phyloP scores from a whole-genome alignment of 1,139 yeast genomes.

The Kurtzmaniella quercitrusa region DNA sequence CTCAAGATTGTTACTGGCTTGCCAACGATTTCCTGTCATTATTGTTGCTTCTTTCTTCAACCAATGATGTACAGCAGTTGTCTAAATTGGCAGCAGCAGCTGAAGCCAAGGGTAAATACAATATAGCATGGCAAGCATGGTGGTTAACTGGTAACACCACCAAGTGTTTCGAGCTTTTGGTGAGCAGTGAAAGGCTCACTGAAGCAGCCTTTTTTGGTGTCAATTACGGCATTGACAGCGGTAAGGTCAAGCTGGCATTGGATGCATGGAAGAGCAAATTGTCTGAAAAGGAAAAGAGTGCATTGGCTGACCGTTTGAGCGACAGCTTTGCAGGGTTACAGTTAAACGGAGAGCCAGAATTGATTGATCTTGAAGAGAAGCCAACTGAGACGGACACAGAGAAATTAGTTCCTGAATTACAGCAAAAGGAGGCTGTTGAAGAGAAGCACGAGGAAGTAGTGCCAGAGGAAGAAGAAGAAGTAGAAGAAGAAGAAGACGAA shows the following conservation, averaged over 20 bases:
- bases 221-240: conserved; percentile 60
- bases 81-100: conserved; percentile 61
- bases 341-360: conserved; percentile 11
- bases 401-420: no score
- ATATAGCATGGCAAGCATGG: conserved; percentile 87
- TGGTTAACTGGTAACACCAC: conserved; percentile 79
- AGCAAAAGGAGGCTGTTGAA: background rate
- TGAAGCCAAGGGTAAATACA: conserved; percentile 69
- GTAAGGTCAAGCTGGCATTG: conserved; percentile 42
- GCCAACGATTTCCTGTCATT: conserved; percentile 83
- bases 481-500: conserved; percentile 12
- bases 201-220: conserved; percentile 84
- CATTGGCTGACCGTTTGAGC: conserved; percentile 58
- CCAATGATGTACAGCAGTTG: conserved; percentile 64
- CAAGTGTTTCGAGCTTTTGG: conserved; percentile 62
- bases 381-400: background rate
- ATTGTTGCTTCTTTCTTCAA: conserved; percentile 76
- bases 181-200: conserved; percentile 64
- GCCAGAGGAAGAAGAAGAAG: conserved; percentile 10
- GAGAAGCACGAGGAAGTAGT: conserved; percentile 6
- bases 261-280: conserved; percentile 66
- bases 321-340: conserved; percentile 29
- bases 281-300: conserved; percentile 44
- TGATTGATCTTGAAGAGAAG: conserved; percentile 30
- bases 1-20: conserved; percentile 73